Evolutionary conservation across 352 stramenopile genomes (phyloP).

Genomic region (Phytophthora cryptogea): DNA sequence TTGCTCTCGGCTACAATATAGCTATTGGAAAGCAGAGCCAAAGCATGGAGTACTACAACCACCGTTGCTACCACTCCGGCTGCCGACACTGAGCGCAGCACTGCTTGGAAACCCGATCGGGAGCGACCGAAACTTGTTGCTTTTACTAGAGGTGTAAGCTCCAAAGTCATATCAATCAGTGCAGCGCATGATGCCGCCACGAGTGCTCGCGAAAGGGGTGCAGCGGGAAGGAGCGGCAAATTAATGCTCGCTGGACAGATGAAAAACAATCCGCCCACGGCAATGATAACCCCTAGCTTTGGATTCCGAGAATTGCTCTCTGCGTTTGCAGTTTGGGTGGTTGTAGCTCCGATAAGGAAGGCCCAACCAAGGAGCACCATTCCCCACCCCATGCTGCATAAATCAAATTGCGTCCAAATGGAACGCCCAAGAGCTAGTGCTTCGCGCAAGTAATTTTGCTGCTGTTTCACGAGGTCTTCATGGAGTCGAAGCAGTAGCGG

Average conservation of each 20-base stretch:
- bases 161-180: conserved; percentile 26
- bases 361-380: conserved; percentile 52
- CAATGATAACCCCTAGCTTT: conserved; percentile 9
- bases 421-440: conserved; percentile 66
- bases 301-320: conserved; percentile 8
- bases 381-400: conserved; percentile 77
- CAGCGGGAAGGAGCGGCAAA: conserved; percentile 35
- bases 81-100: conserved; percentile 14
- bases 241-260: conserved; percentile 27
- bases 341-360: conserved; percentile 30
- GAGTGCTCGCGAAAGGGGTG: conserved; percentile 34
- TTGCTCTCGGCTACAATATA: conserved; percentile 81
- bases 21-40: conserved; percentile 83
- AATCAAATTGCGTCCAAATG: conserved; percentile 90
- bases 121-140: background rate
- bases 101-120: background rate
- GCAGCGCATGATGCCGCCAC: conserved; percentile 26
- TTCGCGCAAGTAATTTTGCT: conserved; percentile 71
- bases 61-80: conserved; percentile 37
- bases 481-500: conserved; percentile 42
- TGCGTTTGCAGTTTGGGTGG: conserved; percentile 4
- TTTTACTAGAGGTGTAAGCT: conserved; percentile 8
- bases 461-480: conserved; percentile 38
- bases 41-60: conserved; percentile 60
- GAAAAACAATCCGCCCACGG: conserved; percentile 20